Base-by-base conservation (phyloP, 202 grass and related monocot genomes). In the Thinopyrum obtusiflorum region DNA sequence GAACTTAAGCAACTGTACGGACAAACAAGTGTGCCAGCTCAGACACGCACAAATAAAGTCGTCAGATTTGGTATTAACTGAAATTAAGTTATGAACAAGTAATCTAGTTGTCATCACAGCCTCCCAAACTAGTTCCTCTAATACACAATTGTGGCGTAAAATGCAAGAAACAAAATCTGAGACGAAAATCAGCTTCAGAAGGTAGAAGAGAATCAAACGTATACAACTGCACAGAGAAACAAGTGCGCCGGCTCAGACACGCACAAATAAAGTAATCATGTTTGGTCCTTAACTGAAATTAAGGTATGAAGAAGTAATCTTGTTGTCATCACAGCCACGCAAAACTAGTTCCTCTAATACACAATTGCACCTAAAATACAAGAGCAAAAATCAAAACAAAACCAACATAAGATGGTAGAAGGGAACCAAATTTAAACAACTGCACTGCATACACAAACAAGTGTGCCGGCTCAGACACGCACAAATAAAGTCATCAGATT, bases 11-110 rank as follows among this genome's bases (percentile, higher is more conserved):
- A 64, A n/a, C n/a, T 11, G 1, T 36, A 60, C 23, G 6, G 13
- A 49, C 13, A 80, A 63, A 17, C 26, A 53, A 4, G 36, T 77
- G 39, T 26, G 26, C 82, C 27, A 75, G 89, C 87, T 94, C 89
- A 92, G 85, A 90, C 87, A 94, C 87, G 89, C 87, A 92, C 85
- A 92, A 92, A 92, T 89, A 78, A 86, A 61, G 67, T 92, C 87
- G 81, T 86, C 89, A 91, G 1, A 79, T 61, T 77, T 77, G 32
- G 85, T 60, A 85, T 72, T 76, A 84, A 81, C 25, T 62, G 31
- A 79, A 25, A 87, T 83, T 82, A 88, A 81, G 80, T 76, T 51
- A 88, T 86, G 67, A 84, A 88, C 60, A 83, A 78, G 73, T 57
- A 66, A 83, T 27, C n/a, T n/a, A 8, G 83, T 81, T 88, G 85